Evolutionary conservation across 108 stramenopile species (phyloP), one percentile per base, ranked within the genome.

Genomic region (Aurantiochytrium sp.): DNA sequence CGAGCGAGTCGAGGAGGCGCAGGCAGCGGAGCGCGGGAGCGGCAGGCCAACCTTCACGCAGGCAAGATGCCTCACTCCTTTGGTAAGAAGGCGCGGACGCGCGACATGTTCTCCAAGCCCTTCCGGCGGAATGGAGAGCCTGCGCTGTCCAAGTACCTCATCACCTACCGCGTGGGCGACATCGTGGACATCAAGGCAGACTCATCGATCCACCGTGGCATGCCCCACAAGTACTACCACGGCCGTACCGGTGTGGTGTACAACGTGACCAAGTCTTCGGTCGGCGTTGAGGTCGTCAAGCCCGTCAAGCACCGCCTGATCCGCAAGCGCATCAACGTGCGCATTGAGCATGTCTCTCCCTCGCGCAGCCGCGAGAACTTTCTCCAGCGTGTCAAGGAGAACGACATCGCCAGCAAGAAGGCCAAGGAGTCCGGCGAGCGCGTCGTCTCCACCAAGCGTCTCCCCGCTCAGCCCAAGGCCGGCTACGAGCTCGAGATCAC

Each of bases 161-260:
- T 95, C 92, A 93, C 90, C 44, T 94, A 96, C 87, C 96, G 98
- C 97, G 94, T 97, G 23, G 99, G 99, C 45, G 99, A 99, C 93
- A 97, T 97, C 93, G 99, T 99, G 5, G 99, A 99, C 91, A 98
- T 99, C 94, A 97, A 97, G 90, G 97, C 96, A 90, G 95, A 99
- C 94, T 96, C 98, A 23, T 96, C 97, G 90, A 93, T 97, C 88
- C 98, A 98, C 95, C 98, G 98, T 96, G 99, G 99, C 95, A 99
- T 99, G 99, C 99, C 99, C 72, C 97, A 97, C 97, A 98, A 98
- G 95, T 94, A 95, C 94, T 99, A 98, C 96, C 99, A 99, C 92
- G 99, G 99, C 90, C 97, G 98, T 60, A 99, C 99, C 58, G 99
- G 99, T 59, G 96, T 99, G 58, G 95, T 99, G 69, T 99, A 97